These are phyloP conservation scores for Aspergillus arachidicola DNA, from an alignment of 2,329 filamentous ascomycete species.

Conservation along the genomic window DNA sequence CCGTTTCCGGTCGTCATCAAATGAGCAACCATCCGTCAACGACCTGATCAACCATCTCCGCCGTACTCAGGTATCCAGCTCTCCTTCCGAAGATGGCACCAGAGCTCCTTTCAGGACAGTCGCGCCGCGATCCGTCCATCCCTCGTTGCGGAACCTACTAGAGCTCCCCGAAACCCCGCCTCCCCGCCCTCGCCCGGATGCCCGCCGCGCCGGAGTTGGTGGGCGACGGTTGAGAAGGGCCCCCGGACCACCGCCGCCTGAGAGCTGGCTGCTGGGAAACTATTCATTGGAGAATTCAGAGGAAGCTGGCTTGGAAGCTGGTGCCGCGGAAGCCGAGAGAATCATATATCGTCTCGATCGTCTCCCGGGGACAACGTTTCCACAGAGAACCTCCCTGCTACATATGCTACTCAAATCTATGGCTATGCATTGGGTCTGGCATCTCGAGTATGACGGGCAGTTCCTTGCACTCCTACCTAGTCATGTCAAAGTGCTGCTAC, in stretches of 20 bases:
- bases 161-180: slow-evolving; percentile 47
- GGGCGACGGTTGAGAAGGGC: slow-evolving; percentile 39
- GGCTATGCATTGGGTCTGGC: slow-evolving; percentile 58
- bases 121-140: slow-evolving; percentile 45
- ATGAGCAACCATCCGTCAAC: slow-evolving; percentile 45
- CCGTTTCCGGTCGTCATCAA: slow-evolving; percentile 23
- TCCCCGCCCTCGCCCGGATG: slow-evolving; percentile 43
- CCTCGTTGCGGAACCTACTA: slow-evolving; percentile 47
- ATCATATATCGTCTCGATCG: slow-evolving; percentile 38
- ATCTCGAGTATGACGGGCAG: slow-evolving; percentile 59
- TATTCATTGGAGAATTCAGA: slow-evolving; percentile 3
- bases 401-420: slow-evolving; percentile 57
- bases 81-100: slow-evolving; percentile 21
- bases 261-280: slow-evolving; percentile 45
- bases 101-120: slow-evolving; percentile 22
- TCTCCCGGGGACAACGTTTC: slow-evolving; percentile 44
- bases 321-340: slow-evolving; percentile 21
- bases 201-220: slow-evolving; percentile 35
- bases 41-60: slow-evolving; percentile 52
- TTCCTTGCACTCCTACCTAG: slow-evolving; percentile 56
- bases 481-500: slow-evolving; percentile 53
- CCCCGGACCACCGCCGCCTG: slow-evolving; percentile 49
- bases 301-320: slow-evolving; percentile 14
- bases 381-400: slow-evolving; percentile 47
- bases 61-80: slow-evolving; percentile 39